Base-by-base conservation (phyloP, 2,329 filamentous ascomycete species). In the Aspergillus intermedius region DNA sequence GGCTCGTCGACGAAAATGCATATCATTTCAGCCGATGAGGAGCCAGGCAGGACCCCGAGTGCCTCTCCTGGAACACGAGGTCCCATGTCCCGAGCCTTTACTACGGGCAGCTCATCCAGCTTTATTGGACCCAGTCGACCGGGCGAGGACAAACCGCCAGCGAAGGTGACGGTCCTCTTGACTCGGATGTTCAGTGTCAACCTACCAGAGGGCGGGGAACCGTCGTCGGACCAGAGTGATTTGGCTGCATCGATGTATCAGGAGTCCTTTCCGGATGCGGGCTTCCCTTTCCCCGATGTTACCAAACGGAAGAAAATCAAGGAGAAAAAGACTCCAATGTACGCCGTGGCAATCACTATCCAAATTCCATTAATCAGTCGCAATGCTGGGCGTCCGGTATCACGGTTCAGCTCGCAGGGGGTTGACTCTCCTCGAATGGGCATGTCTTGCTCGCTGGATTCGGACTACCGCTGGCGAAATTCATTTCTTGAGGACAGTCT, bases 1-100 rank as follows among this genome's bases (percentile, higher is more conserved):
- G 77, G 77, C n/a, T 76, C 78, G 7, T 80, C 77, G 21, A 82
- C 79, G 41, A 82, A 82, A 60, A 74, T 82, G 60, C 79, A 82
- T 59, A 76, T 81, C 46, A 72, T 81, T 52, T 72, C 72, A 19
- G 63, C 68, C 2, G 68, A 72, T 52, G 63, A 64, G 39, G 66
- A 69, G 22, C 50, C 61, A 5, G 57, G 57, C 23, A 53, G 51
- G 15, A 54, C 56, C 6, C 46, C 57, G 5, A 59, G 53, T 23
- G 52, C 55, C 10, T 66, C 64, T 4, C 61, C 64, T 25, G 56
- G 57, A 35, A 53, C 52, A n/a, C 67, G 66, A 9, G 63, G 60
- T 42, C 65, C 68, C 9, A 60, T 72, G 17, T 58, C 63, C 5
- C 66, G 70, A 21, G 62, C 68, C 3, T 65, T 70, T 49, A 71